Evolutionary conservation across 129 eudicot species (phyloP).

Genomic region (Tanacetum coccineum): DNA sequence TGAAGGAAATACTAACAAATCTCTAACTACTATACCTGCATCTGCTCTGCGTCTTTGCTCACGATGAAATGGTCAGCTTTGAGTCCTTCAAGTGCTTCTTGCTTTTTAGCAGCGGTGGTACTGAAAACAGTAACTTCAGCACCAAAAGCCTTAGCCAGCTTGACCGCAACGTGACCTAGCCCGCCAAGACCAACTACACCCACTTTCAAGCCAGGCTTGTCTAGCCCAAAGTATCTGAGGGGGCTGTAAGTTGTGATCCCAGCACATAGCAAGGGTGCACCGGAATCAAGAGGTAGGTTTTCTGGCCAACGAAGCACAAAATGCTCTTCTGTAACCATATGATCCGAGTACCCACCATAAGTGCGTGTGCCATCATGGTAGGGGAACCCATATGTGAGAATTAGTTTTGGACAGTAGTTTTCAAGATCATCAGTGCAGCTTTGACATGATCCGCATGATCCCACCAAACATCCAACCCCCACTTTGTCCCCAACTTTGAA

Average conservation of each 20-base stretch:
- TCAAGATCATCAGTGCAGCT: constrained; percentile 41
- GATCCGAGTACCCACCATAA: constrained; percentile 60
- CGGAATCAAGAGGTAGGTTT: constrained; percentile 46
- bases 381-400: constrained; percentile 29
- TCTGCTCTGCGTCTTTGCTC: constrained; percentile 38
- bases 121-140: constrained; percentile 54
- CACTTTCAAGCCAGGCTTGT: constrained; percentile 44
- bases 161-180: constrained; percentile 49
- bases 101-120: constrained; percentile 35
- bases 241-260: constrained; percentile 75
- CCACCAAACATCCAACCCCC: constrained; percentile 64
- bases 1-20: background rate
- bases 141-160: constrained; percentile 58
- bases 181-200: constrained; percentile 71
- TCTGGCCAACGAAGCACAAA: constrained; percentile 48
- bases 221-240: constrained; percentile 46
- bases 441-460: constrained; percentile 46
- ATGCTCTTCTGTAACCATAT: constrained; percentile 49
- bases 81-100: constrained; percentile 45
- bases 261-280: constrained; percentile 62
- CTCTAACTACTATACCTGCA: constrained; percentile 29
- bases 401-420: constrained; percentile 42
- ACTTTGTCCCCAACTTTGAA: constrained; percentile 55
- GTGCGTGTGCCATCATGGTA: constrained; percentile 50
- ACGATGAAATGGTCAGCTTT: constrained; percentile 46